These are phyloP conservation scores for Fusarium veterinarium DNA, from an alignment of 2,329 filamentous ascomycete genomes.

Conservation along the genomic window DNA sequence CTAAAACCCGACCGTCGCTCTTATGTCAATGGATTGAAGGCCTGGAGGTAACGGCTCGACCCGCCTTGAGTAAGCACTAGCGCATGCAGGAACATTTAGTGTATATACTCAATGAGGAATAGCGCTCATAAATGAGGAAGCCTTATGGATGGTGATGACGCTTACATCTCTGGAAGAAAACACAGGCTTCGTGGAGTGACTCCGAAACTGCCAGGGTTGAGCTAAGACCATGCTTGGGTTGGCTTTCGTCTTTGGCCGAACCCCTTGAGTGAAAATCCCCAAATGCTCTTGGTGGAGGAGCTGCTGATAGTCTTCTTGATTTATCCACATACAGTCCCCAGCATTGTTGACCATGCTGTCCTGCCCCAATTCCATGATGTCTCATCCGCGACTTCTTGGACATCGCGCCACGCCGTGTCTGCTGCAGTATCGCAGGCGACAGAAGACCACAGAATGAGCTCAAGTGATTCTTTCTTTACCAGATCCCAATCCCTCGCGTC, in stretches of 20 bases:
- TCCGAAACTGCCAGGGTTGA: background rate
- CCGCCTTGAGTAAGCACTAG: background rate
- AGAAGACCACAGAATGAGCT: background rate
- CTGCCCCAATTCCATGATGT: background rate
- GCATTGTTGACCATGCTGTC: background rate
- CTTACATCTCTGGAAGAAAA: background rate
- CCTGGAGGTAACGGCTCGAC: background rate
- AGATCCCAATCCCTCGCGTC: fast-evolving
- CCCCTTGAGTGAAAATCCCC: background rate
- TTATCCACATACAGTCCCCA: constrained; percentile 9
- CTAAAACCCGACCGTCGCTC: background rate
- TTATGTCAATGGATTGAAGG: background rate
- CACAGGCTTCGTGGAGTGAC: background rate
- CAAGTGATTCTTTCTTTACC: background rate
- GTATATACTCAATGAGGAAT: background rate
- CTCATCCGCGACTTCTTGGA: background rate
- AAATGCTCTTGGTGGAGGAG: too few species aligned
- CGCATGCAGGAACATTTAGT: background rate
- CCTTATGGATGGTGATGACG: background rate
- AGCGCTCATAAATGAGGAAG: background rate
- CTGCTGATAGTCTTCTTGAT: background rate
- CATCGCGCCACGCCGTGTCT: background rate
- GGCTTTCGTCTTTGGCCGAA: background rate
- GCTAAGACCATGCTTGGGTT: too few species aligned
- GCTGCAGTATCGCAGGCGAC: background rate